These are phyloP conservation scores for Rosa rugosa DNA, from an alignment of 306 rosid genomes.

Conservation along the genomic window DNA sequence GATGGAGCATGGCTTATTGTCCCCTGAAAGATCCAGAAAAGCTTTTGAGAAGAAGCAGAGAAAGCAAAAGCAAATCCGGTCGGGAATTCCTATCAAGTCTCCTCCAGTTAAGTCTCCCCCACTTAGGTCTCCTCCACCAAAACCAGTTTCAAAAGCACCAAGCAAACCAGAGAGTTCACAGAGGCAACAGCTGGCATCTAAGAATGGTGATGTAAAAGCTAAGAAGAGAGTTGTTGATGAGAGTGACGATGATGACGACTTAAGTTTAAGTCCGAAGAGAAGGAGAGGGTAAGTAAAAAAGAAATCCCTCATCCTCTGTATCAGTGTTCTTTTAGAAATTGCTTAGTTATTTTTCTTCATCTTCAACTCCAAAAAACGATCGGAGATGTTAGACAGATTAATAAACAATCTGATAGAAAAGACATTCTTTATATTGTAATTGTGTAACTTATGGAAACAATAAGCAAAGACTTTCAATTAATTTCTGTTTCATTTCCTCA, in stretches of 20 bases:
- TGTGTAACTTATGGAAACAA: conserved; percentile 29
- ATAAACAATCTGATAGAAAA: conserved; percentile 19
- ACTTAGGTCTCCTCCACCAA: conserved; percentile 5
- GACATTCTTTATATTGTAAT: conserved; percentile 50
- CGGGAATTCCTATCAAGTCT: conserved; percentile 74
- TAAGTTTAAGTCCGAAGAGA: conserved; percentile 71
- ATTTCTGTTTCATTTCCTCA: conserved; percentile 1
- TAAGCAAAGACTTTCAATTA: conserved; percentile 23
- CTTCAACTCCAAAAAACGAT: conserved; percentile 10
- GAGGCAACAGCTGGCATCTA: conserved; percentile 61
- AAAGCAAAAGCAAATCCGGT: conserved; percentile 74
- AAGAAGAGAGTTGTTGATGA: conserved; percentile 53
- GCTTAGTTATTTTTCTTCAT: conserved; percentile 19
- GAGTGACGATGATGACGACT: conserved; percentile 61
- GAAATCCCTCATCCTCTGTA: conserved; percentile 12
- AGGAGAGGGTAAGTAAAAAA: conserved; percentile 49
- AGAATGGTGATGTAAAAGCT: conserved; percentile 72
- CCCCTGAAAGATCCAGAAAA: conserved; percentile 73
- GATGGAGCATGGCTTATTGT: conserved; percentile 92
- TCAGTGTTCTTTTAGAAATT: conserved; percentile 15
- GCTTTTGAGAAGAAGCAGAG: conserved; percentile 86
- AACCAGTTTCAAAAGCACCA: conserved; percentile 33
- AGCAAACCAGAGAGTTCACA: conserved; percentile 61
- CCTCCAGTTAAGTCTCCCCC: conserved; percentile 10
- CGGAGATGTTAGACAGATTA: conserved; percentile 27